Evolutionary conservation across 2,329 filamentous ascomycete genomes (phyloP).

Genomic region (Dactylellina haptotyla): DNA sequence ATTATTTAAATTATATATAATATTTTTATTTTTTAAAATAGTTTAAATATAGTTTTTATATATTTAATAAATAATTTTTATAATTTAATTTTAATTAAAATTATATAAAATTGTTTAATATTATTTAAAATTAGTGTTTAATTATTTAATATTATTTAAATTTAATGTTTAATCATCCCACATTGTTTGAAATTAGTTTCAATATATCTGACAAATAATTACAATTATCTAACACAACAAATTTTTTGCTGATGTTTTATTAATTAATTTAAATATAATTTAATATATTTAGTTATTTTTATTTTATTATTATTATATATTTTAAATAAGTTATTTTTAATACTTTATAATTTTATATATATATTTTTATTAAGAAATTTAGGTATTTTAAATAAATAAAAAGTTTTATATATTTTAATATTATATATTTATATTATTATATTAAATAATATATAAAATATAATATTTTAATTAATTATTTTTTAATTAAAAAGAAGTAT

Average conservation of each 20-base stretch:
- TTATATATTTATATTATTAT: too few relatives aligned
- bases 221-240: not conserved
- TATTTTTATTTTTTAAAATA: not conserved
- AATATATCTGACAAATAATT: not conserved
- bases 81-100: not conserved
- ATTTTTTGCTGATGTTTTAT: not conserved
- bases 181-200: not conserved
- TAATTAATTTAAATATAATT: too few relatives aligned
- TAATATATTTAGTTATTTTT: too few relatives aligned
- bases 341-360: too few relatives aligned
- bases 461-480: too few relatives aligned
- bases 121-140: not conserved
- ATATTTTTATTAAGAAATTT: too few relatives aligned
- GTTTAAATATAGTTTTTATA: not conserved
- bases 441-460: too few relatives aligned
- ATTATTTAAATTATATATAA: not conserved
- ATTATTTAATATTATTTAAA: not conserved
- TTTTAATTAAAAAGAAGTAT: too few relatives aligned
- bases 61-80: constrained; percentile 1
- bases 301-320: too few relatives aligned
- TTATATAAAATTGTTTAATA: not conserved
- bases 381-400: too few relatives aligned
- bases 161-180: not conserved
- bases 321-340: too few relatives aligned
- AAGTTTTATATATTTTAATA: too few relatives aligned